Evolutionary conservation across 2,329 filamentous ascomycete genomes (phyloP), one percentile per base, ranked within the genome.

Genomic region (Pseudogymnoascus sp.): DNA sequence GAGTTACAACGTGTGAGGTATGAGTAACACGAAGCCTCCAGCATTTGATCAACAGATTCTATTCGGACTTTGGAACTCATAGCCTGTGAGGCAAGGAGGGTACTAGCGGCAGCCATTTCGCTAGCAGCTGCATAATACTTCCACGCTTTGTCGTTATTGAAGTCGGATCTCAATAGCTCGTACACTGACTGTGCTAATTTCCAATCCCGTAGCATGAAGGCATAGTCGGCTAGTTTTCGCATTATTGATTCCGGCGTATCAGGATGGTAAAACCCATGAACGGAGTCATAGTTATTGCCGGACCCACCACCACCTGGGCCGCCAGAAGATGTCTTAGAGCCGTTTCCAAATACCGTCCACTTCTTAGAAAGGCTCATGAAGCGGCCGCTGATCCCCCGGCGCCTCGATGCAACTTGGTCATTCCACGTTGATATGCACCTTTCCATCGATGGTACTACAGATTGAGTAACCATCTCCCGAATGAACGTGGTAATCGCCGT

Each of bases 161-260:
- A 99, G 74, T 99, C 96, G 7, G 88, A 84, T 62, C 91, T 86
- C 7, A 99, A 78, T 4, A 99, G 83, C 64, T 99, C 93, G 73
- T 97, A 99, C 0, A 91, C 96, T 11, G 89, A 92, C 69, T 95
- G 85, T 9, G 95, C 91, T 37, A 99, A 79, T 75, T 96, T 97
- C 86, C 89, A 99, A 75, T 99, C 96, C 33, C 95, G 86, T 38
- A 99, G 82, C 93, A 99, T 97, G 72, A 99, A 96, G 10, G 92
- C 88, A 76, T 93, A 97, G 73, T 99, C 95, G 46, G 91, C 95
- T 59, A 99, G 79, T 72, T 96, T 96, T 37, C 95, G 88, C 85
- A 99, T 90, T 60, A 95, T 83, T 3, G 93, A 93, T 78, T 99
- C 96, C 0, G 92, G 87, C 0, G 89, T 80, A 66, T 96, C 91